Base-by-base conservation (phyloP, 345 rosid species). In the Xanthoceras sorbifolium region DNA sequence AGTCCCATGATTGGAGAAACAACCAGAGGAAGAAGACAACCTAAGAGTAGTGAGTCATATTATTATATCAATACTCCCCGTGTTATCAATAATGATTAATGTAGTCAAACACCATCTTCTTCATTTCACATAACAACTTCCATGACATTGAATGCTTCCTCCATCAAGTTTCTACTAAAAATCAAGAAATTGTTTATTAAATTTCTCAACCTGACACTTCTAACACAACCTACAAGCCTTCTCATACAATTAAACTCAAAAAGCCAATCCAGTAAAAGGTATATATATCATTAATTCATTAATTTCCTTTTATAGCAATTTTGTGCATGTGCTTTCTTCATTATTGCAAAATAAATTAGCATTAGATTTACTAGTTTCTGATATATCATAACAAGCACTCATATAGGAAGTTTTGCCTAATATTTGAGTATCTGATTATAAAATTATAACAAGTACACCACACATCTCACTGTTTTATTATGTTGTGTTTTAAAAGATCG, bases 151-250 rank as follows among this genome's bases (percentile, higher is more conserved):
- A 28, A 44, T 9, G 42, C 25, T 61, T 73, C 26, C 68, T 20
- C 36, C 76, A 26, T 42, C 52, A 38, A 72, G 32, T 73, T 61
- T 22, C 76, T 25, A n/a, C 29, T n/a, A n/a, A 61, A 60, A 15
- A 60, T 36, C 8, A 38, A 73, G 18, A 60, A 3, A 15, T 22
- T 23, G 62, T 36, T 18, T 42, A 38, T 12, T 25, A 23, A 69
- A 72, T 6, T 59, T 25, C 6, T 57, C 38, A 8, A 18, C 7
- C 28, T n/a, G n/a, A 57, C n/a, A 12, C 40, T 55, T 57, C 26
- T 14, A 57, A 46, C 52, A 50, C 40, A 25, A 29, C 12, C n/a
- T 28, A 69, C 11, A 22, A 48, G n/a, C 20, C 59, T 0, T 17
- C 59, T 60, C 3, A 29, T 26, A 48, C 12, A n/a, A 71, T 36